phyloP scores from a whole-genome alignment of 768 basidiomycete genomes.

The Fomitopsis pulvina region DNA sequence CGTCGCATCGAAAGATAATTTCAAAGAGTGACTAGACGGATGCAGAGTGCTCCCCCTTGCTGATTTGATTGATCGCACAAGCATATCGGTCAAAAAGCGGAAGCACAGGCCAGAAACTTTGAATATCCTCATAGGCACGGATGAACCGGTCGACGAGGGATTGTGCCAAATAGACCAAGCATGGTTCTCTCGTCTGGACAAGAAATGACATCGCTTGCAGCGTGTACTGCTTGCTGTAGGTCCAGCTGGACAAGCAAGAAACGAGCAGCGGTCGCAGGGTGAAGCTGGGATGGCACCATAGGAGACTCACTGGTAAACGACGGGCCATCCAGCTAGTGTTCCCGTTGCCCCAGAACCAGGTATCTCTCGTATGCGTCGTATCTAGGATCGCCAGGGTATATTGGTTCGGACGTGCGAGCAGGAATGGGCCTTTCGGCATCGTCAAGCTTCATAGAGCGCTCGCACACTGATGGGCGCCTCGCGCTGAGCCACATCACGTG shows the following conservation, averaged over 20 bases:
- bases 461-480: too few relatives aligned
- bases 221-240: background rate
- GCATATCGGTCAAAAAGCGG: background rate
- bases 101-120: background rate
- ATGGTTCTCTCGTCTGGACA: background rate
- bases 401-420: too few relatives aligned
- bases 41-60: background rate
- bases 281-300: background rate
- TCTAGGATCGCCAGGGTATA: too few relatives aligned
- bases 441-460: too few relatives aligned
- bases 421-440: too few relatives aligned
- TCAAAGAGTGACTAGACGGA: background rate
- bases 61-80: background rate
- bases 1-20: background rate
- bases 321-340: background rate
- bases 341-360: background rate
- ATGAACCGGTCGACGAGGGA: background rate
- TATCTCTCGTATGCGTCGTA: background rate
- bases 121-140: background rate
- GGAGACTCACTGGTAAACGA: background rate
- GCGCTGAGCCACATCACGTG: too few relatives aligned
- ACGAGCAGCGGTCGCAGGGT: background rate
- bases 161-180: background rate
- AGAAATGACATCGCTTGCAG: background rate
- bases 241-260: background rate